phyloP scores from a whole-genome alignment of 1,284 basidiomycete genomes.

The Ceratobasidium papillatum region DNA sequence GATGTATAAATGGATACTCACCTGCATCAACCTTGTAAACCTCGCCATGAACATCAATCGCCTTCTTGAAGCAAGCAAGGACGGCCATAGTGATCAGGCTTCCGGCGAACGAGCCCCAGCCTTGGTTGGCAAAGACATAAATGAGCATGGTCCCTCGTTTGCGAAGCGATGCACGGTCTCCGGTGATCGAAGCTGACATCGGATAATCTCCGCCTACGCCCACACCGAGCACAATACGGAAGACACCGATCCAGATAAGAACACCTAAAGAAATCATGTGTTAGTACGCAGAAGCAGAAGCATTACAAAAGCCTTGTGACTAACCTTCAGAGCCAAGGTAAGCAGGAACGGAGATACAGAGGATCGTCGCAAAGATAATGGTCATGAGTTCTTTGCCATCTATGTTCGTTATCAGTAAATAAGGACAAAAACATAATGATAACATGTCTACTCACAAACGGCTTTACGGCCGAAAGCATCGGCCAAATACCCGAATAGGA shows the following conservation, averaged over 20 bases:
- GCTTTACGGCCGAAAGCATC: slow-evolving; percentile 77
- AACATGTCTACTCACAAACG: slow-evolving; percentile 59
- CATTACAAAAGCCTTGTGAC: neutral
- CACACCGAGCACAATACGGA: slow-evolving; percentile 43
- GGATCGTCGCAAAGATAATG: slow-evolving; percentile 61
- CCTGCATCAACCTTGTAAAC: slow-evolving; percentile 73
- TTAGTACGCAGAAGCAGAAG: slow-evolving; percentile 8
- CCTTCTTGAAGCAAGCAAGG: slow-evolving; percentile 70
- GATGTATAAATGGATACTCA: slow-evolving; percentile 48
- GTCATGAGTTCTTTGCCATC: slow-evolving; percentile 83
- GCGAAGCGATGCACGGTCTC: slow-evolving; percentile 70
- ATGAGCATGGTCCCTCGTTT: slow-evolving; percentile 78
- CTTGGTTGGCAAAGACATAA: slow-evolving; percentile 80
- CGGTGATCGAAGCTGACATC: slow-evolving; percentile 51
- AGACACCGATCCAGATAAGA: slow-evolving; percentile 41
- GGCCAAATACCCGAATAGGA: slow-evolving; percentile 72
- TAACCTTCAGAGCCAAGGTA: slow-evolving; percentile 23
- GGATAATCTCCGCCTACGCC: slow-evolving; percentile 44
- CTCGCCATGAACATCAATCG: slow-evolving; percentile 65
- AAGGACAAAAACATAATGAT: neutral
- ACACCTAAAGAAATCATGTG: slow-evolving; percentile 19
- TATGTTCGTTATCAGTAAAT: slow-evolving; percentile 44
- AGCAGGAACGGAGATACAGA: slow-evolving; percentile 41
- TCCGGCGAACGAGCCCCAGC: slow-evolving; percentile 76
- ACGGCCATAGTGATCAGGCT: slow-evolving; percentile 74